These are phyloP conservation scores for Metrosideros polymorpha DNA, from an alignment of 441 rosid species.

Conservation along the genomic window DNA sequence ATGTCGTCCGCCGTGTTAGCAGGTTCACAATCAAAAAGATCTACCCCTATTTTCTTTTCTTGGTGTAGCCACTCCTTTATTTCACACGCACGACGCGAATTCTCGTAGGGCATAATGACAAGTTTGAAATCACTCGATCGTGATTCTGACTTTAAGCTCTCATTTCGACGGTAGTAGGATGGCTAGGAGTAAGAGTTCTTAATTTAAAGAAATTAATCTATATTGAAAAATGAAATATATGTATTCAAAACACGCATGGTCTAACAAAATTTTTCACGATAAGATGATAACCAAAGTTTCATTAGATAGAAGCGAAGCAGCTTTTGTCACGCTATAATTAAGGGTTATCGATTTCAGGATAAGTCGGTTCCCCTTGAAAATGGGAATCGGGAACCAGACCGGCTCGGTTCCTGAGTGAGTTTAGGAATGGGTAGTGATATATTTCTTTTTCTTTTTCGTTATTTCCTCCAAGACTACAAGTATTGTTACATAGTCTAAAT, in stretches of 20 bases:
- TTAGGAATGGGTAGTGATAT: neutral
- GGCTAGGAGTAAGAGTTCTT: neutral
- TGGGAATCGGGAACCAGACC: too few relatives aligned
- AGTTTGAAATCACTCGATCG: neutral
- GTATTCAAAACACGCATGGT: neutral
- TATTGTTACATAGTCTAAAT: neutral
- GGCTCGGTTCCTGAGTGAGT: too few relatives aligned
- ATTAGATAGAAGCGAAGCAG: neutral
- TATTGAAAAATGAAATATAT: rapidly evolving
- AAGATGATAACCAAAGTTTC: neutral
- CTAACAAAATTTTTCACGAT: neutral
- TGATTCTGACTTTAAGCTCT: neutral
- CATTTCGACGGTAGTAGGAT: neutral
- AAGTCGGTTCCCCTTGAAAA: too few relatives aligned
- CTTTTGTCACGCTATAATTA: too few relatives aligned
- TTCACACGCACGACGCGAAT: neutral
- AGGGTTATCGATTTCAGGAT: too few relatives aligned
- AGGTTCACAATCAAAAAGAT: neutral
- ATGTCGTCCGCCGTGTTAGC: neutral
- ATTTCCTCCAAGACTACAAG: neutral
- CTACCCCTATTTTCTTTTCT: neutral
- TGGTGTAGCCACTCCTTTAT: neutral
- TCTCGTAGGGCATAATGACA: neutral
- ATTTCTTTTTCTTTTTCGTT: neutral
- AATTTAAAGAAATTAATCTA: neutral